phyloP scores from a whole-genome alignment of 2,329 filamentous ascomycete species.

The Talaromyces sp. region DNA sequence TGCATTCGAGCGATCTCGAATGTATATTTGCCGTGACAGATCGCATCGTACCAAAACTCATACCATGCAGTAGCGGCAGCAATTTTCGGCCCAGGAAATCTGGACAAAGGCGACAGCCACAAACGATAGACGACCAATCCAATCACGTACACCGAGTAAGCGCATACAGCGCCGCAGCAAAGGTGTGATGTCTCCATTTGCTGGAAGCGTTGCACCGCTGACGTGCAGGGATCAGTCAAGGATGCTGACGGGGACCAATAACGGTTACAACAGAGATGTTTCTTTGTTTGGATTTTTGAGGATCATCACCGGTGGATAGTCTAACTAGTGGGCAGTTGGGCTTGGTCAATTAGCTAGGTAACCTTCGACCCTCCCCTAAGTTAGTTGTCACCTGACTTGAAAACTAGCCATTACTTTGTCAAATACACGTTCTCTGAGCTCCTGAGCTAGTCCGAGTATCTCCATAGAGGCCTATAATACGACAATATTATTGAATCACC shows the following conservation, averaged over 20 bases:
- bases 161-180: not conserved
- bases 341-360: not conserved
- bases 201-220: not conserved
- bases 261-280: not conserved
- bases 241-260: not conserved
- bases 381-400: not conserved
- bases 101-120: slow-evolving; percentile 30
- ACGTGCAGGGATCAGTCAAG: not conserved
- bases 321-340: too few relatives aligned
- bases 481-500: not conserved
- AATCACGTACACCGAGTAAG: not conserved
- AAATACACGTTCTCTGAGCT: not conserved
- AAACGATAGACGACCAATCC: slow-evolving; percentile 25
- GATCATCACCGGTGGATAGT: not conserved
- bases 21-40: slow-evolving; percentile 24
- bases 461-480: not conserved
- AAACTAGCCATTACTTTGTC: not conserved
- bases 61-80: slow-evolving; percentile 28
- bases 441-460: not conserved
- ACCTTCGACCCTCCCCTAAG: not conserved
- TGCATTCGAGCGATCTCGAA: slow-evolving; percentile 27
- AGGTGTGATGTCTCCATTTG: not conserved
- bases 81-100: slow-evolving; percentile 33
- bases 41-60: slow-evolving; percentile 30
- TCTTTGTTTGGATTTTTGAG: not conserved